phyloP scores from a whole-genome alignment of 371 early-diverging fungal genomes.

The Mortierella sp. region DNA sequence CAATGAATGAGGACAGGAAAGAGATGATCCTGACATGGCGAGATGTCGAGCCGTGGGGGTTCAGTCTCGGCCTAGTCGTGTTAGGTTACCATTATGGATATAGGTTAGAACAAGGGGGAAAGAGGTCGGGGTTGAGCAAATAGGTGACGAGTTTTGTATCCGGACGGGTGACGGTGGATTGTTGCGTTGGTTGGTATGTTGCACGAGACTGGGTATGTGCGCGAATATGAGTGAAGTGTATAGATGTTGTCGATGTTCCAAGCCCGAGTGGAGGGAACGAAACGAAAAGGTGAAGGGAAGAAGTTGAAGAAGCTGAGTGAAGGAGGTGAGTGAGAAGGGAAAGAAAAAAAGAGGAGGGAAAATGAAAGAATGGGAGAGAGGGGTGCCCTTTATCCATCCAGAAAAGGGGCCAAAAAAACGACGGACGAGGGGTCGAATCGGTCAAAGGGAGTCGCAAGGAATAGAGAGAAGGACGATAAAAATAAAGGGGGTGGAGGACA shows the following conservation, averaged over 20 bases:
- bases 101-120: neutral
- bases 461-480: neutral
- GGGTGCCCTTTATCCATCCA: neutral
- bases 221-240: neutral
- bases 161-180: neutral
- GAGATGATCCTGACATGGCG: neutral
- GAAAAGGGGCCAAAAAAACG: neutral
- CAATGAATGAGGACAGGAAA: neutral
- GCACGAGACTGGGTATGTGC: slow-evolving; percentile 5
- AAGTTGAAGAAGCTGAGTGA: neutral
- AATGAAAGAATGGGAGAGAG: neutral
- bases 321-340: neutral
- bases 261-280: neutral
- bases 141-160: slow-evolving; percentile 2
- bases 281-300: neutral
- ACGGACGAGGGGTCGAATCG: slow-evolving; percentile 6
- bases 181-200: neutral
- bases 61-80: neutral
- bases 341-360: neutral
- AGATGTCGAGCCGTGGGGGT: neutral
- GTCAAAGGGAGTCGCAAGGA: neutral
- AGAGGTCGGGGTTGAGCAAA: slow-evolving; percentile 1
- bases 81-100: slow-evolving; percentile 20
- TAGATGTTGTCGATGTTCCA: neutral
- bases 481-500: neutral